Base-by-base conservation (phyloP, 179 eudicot genomes). In the Beta corolliflora region DNA sequence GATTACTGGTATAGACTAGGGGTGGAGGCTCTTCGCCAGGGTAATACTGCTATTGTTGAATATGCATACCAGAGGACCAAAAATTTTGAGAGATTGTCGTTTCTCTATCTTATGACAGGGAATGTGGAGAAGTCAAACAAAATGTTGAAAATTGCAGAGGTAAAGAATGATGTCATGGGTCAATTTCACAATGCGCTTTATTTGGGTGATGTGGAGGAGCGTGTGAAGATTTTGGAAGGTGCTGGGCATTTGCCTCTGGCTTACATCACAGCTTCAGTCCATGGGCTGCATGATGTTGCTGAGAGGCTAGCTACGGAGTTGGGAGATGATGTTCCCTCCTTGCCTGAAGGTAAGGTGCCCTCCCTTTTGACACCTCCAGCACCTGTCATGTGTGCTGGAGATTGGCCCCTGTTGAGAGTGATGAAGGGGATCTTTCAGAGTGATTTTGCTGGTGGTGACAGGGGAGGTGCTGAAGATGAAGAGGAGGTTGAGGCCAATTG, bases 61-160 rank as follows among this genome's bases (percentile, higher is more conserved):
- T 94, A 95, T 85, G 94, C 98, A 41, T 95, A 95, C 83, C 99
- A 95, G 89, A 91, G 90, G 83, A 95, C 99, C 13, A 95, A 95
- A 85, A 95, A 95, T 85, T 95, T 95, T 61, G 98, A 91, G 87
- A 89, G 99, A 87, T 81, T 95, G 74, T 95, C 99, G 56, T 95
- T 95, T 78, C 95, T 94, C 44, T 95, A 95, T 76, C 90, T 95
- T 67, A 88, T 95, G 36, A 95, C 98, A 74, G 99, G 99, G 23
- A 95, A 94, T 79, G 78, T 75, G 56, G 99, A 95, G 29, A 95
- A 95, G 79, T 79, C 92, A 16, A 85, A 93, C 48, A 95, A 95
- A 83, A 92, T 95, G 99, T 88, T 95, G 86, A 95, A 92, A 86
- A 95, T 95, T 85, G 99, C 99, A 21, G 98, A 95, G 86, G 92